Conservation (phyloP, 768 basidiomycete genomes). For the Hygrophoropsis aurantiaca region DNA sequence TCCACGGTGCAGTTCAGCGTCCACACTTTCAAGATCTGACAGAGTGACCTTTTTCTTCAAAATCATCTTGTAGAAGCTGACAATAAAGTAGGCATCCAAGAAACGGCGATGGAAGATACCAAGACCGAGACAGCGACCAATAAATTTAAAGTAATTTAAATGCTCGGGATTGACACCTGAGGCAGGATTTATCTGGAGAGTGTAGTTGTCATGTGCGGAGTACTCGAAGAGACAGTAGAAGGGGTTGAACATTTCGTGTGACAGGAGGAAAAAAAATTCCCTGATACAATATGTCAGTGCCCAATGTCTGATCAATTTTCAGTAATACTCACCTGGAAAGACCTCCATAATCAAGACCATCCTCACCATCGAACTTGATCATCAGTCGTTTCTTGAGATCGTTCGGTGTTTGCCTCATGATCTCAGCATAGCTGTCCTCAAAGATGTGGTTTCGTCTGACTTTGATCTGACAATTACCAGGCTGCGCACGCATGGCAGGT, state of each 20-base stretch:
- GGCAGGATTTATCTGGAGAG: conserved; percentile 97
- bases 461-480: conserved; percentile 99
- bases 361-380: conserved; percentile 99
- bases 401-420: conserved; percentile 98
- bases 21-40: conserved; percentile 93
- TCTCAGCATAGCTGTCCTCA: conserved; percentile 99
- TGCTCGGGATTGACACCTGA: conserved; percentile 99
- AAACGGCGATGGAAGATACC: conserved; percentile 99
- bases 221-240: conserved; percentile 99
- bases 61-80: conserved; percentile 99
- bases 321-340: conserved; percentile 72
- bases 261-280: conserved; percentile 99
- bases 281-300: conserved; percentile 43
- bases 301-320: neutral
- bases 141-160: conserved; percentile 99
- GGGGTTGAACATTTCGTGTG: conserved; percentile 99
- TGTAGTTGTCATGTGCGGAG: conserved; percentile 99
- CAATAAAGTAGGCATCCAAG: conserved; percentile 98
- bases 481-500: conserved; percentile 96
- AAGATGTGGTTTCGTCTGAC: conserved; percentile 98
- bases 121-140: conserved; percentile 90
- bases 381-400: conserved; percentile 98
- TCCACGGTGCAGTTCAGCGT: conserved; percentile 91
- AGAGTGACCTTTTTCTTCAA: conserved; percentile 95
- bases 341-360: conserved; percentile 98